A percentile compares a stretch with the other conserved stretches of the same genome.
These are phyloP conservation scores for Terfezia boudieri DNA, from an alignment of 495 filamentous ascomycete genomes.

Conservation along the genomic window DNA sequence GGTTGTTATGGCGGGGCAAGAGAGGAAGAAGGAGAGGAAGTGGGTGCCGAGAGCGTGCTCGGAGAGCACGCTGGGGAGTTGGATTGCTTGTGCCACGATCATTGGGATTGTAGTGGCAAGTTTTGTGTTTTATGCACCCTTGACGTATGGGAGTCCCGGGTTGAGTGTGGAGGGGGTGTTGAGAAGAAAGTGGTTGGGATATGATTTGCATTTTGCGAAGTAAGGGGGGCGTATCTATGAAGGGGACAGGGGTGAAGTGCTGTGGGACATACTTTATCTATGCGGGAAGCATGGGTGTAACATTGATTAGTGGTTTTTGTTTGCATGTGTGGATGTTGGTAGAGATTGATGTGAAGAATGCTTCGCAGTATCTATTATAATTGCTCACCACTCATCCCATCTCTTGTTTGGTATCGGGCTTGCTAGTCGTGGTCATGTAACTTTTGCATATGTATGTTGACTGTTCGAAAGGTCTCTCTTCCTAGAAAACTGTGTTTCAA, in stretches of 20 bases:
- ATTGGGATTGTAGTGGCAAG: conserved; percentile 45
- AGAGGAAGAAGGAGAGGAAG: conserved; percentile 32
- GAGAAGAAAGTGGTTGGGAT: conserved; percentile 82
- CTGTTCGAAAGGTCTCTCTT: no score
- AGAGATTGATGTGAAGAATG: no score
- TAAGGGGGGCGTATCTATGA: conserved; percentile 23
- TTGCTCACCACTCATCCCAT: no score
- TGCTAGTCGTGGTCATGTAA: no score
- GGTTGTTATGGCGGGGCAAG: conserved; percentile 13
- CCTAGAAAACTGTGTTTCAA: no score
- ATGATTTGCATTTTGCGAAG: conserved; percentile 97
- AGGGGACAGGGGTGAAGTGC: no score
- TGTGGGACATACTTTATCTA: no score
- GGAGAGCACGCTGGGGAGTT: conserved; percentile 55
- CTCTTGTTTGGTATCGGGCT: no score
- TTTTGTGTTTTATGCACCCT: conserved; percentile 79
- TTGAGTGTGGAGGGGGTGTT: conserved; percentile 58
- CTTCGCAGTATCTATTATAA: no score
- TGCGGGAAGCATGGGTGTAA: no score
- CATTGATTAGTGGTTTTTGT: no score
- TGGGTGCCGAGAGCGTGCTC: conserved; percentile 30
- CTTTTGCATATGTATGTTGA: no score
- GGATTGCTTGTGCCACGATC: conserved; percentile 54
- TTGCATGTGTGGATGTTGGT: not conserved
- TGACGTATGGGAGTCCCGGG: conserved; percentile 93